Evolutionary conservation across 306 rosid species (phyloP).

Genomic region (Vigna nakashimae): DNA sequence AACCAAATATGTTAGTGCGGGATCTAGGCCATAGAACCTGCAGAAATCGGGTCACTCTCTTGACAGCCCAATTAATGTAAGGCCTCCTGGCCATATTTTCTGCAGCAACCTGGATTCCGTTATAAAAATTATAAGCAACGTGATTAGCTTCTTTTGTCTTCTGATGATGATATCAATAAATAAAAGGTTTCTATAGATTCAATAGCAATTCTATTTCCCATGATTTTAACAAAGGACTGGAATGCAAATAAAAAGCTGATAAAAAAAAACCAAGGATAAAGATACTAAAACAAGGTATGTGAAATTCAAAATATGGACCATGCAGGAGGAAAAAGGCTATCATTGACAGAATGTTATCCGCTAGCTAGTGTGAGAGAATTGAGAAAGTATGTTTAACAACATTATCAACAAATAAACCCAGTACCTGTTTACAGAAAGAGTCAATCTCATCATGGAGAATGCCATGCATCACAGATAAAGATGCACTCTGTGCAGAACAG

Average conservation of each 20-base stretch:
- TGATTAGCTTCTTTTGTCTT: conserved; percentile 37
- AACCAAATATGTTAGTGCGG: conserved; percentile 88
- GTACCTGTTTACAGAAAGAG: conserved; percentile 80
- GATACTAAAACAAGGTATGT: neutral
- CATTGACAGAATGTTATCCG: conserved; percentile 29
- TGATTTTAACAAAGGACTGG: neutral
- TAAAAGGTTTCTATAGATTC: conserved; percentile 31
- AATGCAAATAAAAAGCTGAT: neutral
- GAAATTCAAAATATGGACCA: conserved; percentile 14
- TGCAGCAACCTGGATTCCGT: conserved; percentile 72
- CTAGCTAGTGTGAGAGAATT: conserved; percentile 8
- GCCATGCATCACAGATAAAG: conserved; percentile 74
- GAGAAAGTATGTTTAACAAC: conserved; percentile 26
- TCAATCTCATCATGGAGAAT: conserved; percentile 86
- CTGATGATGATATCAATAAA: conserved; percentile 24
- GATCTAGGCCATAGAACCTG: conserved; percentile 99
- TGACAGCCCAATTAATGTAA: conserved; percentile 94
- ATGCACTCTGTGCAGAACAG: conserved; percentile 61
- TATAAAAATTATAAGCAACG: conserved; percentile 40
- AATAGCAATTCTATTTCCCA: conserved; percentile 35
- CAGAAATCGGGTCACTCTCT: conserved; percentile 89
- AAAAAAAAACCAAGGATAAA: conserved; percentile 20
- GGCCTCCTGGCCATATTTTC: conserved; percentile 87
- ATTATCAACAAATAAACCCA: conserved; percentile 18
- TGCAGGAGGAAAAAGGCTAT: neutral